Conservation (phyloP, 2,329 filamentous ascomycete species). For the Bimuria novae-zelandiae region DNA sequence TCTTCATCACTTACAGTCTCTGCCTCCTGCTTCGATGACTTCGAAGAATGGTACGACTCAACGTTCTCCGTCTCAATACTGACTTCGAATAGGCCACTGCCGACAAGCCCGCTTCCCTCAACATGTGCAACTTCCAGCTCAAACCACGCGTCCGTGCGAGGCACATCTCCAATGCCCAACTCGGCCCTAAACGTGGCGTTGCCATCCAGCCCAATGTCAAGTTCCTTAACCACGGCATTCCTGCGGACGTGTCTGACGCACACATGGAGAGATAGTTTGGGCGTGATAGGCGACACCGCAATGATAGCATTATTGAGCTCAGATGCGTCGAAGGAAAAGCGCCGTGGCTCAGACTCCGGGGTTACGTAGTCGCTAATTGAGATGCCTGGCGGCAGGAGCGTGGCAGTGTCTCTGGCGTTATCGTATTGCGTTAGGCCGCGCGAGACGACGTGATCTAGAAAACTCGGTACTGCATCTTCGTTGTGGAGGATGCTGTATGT, state of each 20-base stretch:
- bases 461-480: constrained; percentile 15
- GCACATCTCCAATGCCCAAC: constrained; percentile 23
- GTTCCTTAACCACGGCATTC: constrained; percentile 23
- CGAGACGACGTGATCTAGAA: constrained; percentile 26
- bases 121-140: constrained; percentile 28
- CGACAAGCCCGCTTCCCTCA: constrained; percentile 16
- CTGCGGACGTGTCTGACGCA: constrained; percentile 22
- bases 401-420: constrained; percentile 29
- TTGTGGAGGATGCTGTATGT: constrained; percentile 27
- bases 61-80: constrained; percentile 22
- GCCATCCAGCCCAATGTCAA: constrained; percentile 20
- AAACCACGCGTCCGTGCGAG: constrained; percentile 29
- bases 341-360: constrained; percentile 21
- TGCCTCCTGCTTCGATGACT: not conserved
- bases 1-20: not conserved
- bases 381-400: constrained; percentile 21
- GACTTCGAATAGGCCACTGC: constrained; percentile 27
- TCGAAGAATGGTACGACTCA: not conserved
- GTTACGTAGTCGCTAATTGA: constrained; percentile 25
- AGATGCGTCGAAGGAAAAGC: constrained; percentile 26
- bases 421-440: constrained; percentile 29
- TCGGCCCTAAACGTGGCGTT: constrained; percentile 23
- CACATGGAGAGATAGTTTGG: constrained; percentile 18
- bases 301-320: constrained; percentile 20
- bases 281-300: constrained; percentile 22